Evolutionary conservation across 331 rosid genomes (phyloP), one percentile per base, ranked within the genome.

Genomic region (Telfairia occidentalis): DNA sequence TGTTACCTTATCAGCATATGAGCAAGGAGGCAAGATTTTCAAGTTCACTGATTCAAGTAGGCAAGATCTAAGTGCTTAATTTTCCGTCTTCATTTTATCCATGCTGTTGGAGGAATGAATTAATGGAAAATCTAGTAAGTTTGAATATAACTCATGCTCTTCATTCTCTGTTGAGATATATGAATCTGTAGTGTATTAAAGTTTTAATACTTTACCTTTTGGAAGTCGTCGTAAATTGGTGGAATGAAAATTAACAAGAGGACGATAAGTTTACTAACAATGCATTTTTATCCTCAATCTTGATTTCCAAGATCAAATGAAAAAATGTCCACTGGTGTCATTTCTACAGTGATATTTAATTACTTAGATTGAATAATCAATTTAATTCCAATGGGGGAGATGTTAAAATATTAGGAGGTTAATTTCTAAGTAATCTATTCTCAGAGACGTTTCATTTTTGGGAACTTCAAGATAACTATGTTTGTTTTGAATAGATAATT

Each of bases 1-100:
- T 48, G 83, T 94, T 73, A 83, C 87, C 87, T 76, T 91, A 85
- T 97, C 97, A 32, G 83, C 79, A 74, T 64, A 64, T 71, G 78
- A 23, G 43, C 78, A 92, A 8, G 49, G 7, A 3, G 85, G 89
- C 87, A 80, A 80, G 83, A 69, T 79, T 73, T 40, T 58, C 16
- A 4, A 45, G 23, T 28, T 28, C 16, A 0, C 38, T 5, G 28
- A 70, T 28, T 46, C 75, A 16, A 70, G 58, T 28, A 15, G 15
- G 55, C 58, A 70, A 65, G 0, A 38, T 70, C 16, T 9, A 29
- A 46, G 42, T 70, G 75, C 42, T 70, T 70, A 45, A 70, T 16
- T 13, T 66, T 65, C 28, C 37, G 13, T 42, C 46, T 23, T 12
- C n/a, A n/a, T n/a, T n/a, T n/a, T n/a, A n/a, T n/a, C n/a, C n/a